Conservation (phyloP, 129 eudicot genomes). For the Silybum marianum region DNA sequence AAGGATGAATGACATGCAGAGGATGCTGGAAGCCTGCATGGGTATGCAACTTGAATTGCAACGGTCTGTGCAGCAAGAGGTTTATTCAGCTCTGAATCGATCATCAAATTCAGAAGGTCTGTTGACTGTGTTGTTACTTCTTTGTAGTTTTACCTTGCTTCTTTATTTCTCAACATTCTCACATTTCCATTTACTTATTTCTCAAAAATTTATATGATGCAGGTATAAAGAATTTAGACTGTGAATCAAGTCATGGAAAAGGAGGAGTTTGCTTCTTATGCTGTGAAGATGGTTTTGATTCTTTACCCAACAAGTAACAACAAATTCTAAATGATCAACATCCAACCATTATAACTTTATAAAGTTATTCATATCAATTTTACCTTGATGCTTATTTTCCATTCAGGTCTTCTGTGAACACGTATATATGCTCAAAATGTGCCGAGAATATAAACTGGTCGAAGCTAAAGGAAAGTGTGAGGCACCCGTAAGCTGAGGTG, state of each 20-base stretch:
- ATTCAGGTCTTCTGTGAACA: constrained; percentile 67
- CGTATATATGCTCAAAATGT: constrained; percentile 72
- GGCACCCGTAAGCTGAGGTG: constrained; percentile 61
- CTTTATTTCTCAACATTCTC: not conserved
- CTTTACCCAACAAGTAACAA: constrained; percentile 66
- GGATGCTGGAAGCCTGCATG: constrained; percentile 87
- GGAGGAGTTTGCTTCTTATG: constrained; percentile 75
- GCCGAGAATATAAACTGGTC: constrained; percentile 55
- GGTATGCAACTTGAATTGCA: constrained; percentile 85
- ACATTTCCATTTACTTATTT: no score
- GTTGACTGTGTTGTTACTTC: not conserved
- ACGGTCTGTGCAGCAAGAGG: constrained; percentile 64
- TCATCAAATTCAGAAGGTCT: constrained; percentile 24
- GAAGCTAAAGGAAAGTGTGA: constrained; percentile 50
- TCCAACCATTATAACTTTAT: not conserved
- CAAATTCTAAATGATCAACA: not conserved
- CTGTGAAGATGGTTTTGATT: constrained; percentile 49
- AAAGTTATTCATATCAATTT: not conserved
- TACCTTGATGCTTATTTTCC: constrained; percentile 1
- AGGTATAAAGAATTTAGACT: constrained; percentile 41
- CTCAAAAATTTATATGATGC: not conserved
- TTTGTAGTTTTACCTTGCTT: not conserved
- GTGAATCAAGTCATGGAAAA: constrained; percentile 51
- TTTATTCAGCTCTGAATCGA: constrained; percentile 76
- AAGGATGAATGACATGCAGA: constrained; percentile 81